Percentiles rank a stretch among this genome's conserved stretches.
phyloP scores from a whole-genome alignment of 805 yeast genomes.

The Kluyveromyces aestuarii region DNA sequence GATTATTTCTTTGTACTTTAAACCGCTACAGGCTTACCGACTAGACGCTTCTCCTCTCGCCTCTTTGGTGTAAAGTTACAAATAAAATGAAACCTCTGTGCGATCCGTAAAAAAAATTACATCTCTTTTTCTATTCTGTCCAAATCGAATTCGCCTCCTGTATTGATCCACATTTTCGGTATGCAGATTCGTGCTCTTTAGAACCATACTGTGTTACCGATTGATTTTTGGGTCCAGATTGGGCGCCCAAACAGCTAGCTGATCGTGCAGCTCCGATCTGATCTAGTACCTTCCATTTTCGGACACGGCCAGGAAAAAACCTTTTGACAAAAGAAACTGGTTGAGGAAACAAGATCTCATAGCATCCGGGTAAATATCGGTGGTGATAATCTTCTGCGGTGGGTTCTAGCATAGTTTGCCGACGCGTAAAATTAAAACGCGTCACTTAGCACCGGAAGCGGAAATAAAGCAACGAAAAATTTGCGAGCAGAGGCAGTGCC shows the following conservation, averaged over 20 bases:
- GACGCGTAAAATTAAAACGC: not conserved
- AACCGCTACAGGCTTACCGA: not conserved
- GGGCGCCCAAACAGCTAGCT: not conserved
- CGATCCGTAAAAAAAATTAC: too few species aligned
- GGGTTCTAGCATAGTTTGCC: not conserved
- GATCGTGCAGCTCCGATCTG: not conserved
- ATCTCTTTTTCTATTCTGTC: not conserved
- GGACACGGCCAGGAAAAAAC: not conserved
- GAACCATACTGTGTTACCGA: not conserved
- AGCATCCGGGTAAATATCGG: not conserved
- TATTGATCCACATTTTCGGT: not conserved
- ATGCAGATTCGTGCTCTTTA: not conserved
- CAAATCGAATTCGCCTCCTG: not conserved
- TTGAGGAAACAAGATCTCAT: not conserved
- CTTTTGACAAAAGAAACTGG: not conserved
- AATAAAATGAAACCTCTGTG: not conserved
- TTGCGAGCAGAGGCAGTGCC: not conserved
- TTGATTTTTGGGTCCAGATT: not conserved
- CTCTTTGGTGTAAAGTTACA: not conserved
- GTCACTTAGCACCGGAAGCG: not conserved
- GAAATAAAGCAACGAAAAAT: not conserved
- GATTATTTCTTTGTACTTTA: not conserved
- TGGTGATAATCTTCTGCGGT: not conserved
- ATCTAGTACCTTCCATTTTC: not conserved
- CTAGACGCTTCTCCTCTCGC: not conserved